Percentiles rank a stretch among this genome's conserved stretches.
phyloP scores from a whole-genome alignment of 2,329 filamentous ascomycete genomes.

The Cladosporium sp. region DNA sequence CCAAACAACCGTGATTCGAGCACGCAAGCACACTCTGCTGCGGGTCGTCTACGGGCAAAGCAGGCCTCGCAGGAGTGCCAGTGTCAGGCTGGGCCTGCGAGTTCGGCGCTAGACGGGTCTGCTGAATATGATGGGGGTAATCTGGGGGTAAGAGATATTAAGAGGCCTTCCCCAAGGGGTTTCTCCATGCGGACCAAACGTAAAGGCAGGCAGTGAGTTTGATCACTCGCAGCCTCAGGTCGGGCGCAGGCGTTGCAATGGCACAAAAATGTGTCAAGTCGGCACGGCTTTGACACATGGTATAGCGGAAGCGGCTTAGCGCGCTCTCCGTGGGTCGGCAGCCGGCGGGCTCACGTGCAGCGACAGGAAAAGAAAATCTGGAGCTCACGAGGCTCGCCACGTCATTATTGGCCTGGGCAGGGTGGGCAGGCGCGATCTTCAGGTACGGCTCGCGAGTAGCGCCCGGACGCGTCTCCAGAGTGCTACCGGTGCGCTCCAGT shows the following conservation, averaged over 20 bases:
- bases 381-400: neutral
- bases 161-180: constrained; percentile 12
- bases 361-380: constrained; percentile 7
- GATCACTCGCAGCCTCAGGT: constrained; percentile 4
- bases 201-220: neutral
- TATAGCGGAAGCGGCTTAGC: neutral
- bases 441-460: constrained; percentile 17
- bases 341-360: constrained; percentile 10
- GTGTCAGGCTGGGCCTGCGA: neutral
- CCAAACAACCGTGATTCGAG: constrained; percentile 2
- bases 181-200: constrained; percentile 17
- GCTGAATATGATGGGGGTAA: constrained; percentile 15
- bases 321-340: neutral
- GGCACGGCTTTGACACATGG: constrained; percentile 14
- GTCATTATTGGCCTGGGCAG: neutral
- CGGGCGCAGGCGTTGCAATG: neutral
- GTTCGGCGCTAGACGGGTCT: constrained; percentile 2
- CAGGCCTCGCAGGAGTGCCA: neutral
- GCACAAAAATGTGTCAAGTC: neutral
- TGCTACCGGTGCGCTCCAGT: neutral
- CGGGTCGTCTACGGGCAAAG: neutral
- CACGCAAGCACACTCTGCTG: neutral
- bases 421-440: constrained; percentile 6
- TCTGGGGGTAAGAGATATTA: constrained; percentile 11
- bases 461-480: neutral